Base-by-base conservation (phyloP, 768 basidiomycete species). In the Psilocybe cyanescens region DNA sequence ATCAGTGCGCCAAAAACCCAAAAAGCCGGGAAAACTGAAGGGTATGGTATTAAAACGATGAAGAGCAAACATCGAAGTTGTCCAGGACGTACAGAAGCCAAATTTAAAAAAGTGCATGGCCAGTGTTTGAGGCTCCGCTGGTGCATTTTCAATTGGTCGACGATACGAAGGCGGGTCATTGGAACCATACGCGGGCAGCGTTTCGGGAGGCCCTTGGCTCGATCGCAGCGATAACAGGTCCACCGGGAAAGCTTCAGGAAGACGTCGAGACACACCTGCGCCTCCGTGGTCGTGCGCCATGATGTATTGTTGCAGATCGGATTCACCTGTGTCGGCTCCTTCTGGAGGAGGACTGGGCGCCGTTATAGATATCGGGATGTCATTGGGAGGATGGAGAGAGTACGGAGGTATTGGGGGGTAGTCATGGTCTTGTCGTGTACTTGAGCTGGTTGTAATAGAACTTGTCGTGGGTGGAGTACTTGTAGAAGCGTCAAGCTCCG, bases 1-100 rank as follows among this genome's bases (percentile, higher is more conserved):
- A 66, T 60, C 3, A 65, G 47, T 14, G 67, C 61, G 8, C 67
- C 67, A n/a, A 65, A 63, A 1, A 66, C 47, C 65, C 67, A 68
- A 16, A 68, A 65, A 3, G 57, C 47, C 16, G 65, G 67, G 44
- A 66, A 68, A 39, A 68, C 67, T 68, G 11, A 6, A 8, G 14
- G 3, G 31, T 30, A 14, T 55, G 33, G 30, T 28, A 16, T 19
- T 46, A 29, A 17, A 12, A 45, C 1, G 17, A 45, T 53, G 30
- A 31, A 39, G 6, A 60, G 30, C 9, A n/a, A 1, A 4, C 11
- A 14, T 2, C 16, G 24, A 33, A 8, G 24, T 24, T 24, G 0
- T 24, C 24, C 24, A 24, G 24, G 3, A 66, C 67, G 44, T 24
- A 68, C 67, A 55, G 54, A 68, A 68, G 7, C 65, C 67, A 8